These are phyloP conservation scores for Alternaria angustiovoidea DNA, from an alignment of 2,329 filamentous ascomycete genomes.

Conservation along the genomic window DNA sequence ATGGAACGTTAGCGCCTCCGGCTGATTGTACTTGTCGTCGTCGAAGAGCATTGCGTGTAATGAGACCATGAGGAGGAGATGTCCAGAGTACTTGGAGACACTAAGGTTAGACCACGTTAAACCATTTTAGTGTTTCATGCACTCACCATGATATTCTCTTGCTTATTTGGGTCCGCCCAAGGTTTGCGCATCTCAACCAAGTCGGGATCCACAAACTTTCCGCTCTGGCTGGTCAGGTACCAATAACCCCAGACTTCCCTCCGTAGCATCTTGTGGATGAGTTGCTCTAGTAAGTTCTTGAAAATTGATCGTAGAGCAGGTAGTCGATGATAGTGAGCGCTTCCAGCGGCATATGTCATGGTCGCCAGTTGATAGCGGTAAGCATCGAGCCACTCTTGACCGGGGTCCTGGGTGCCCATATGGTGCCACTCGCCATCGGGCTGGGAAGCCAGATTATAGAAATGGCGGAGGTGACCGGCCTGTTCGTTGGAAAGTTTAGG, in stretches of 20 bases:
- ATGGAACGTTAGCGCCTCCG: constrained; percentile 45
- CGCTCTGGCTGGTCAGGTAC: constrained; percentile 51
- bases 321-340: constrained; percentile 52
- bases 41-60: constrained; percentile 56
- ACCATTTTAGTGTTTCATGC: background rate
- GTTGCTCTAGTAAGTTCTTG: constrained; percentile 44
- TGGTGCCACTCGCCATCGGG: constrained; percentile 87
- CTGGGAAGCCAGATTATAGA: constrained; percentile 63
- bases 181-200: constrained; percentile 52
- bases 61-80: constrained; percentile 52
- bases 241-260: constrained; percentile 56
- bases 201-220: constrained; percentile 47
- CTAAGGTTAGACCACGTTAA: background rate
- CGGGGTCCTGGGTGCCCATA: constrained; percentile 62
- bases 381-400: constrained; percentile 50
- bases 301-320: constrained; percentile 47
- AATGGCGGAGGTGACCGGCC: constrained; percentile 50
- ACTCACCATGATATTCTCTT: constrained; percentile 53
- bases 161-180: constrained; percentile 53
- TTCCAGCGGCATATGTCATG: constrained; percentile 51
- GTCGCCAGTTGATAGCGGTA: constrained; percentile 54
- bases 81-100: constrained; percentile 45
- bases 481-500: constrained; percentile 32
- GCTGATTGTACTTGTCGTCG: constrained; percentile 51
- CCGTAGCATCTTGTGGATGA: constrained; percentile 55